These are phyloP conservation scores for Fusarium hostae DNA, from an alignment of 2,329 filamentous ascomycete genomes.

Conservation along the genomic window DNA sequence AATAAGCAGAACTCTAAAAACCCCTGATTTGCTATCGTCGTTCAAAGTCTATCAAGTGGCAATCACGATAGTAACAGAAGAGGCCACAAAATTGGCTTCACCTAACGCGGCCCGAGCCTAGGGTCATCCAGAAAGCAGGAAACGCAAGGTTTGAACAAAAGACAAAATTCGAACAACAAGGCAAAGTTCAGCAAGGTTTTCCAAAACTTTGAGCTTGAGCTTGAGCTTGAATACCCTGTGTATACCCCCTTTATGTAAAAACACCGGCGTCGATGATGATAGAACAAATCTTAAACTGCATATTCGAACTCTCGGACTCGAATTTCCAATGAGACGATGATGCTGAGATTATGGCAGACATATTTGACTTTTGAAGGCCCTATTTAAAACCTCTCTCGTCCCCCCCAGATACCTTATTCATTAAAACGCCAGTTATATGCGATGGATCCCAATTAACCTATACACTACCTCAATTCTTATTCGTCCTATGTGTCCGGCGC, in stretches of 20 bases:
- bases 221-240: constrained; percentile 2
- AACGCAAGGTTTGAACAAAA: neutral
- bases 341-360: constrained; percentile 1
- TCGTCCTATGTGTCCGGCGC: neutral
- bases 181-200: neutral
- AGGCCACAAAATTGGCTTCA: constrained; percentile 4
- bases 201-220: constrained; percentile 27
- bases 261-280: constrained; percentile 5
- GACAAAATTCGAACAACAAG: neutral
- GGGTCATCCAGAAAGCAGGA: neutral
- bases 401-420: neutral
- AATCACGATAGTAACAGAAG: neutral
- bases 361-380: neutral
- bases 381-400: neutral
- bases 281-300: constrained; percentile 10
- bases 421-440: constrained; percentile 20
- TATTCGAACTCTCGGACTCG: neutral
- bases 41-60: neutral
- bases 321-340: neutral
- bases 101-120: neutral
- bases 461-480: neutral
- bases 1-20: constrained; percentile 45
- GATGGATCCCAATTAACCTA: neutral
- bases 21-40: constrained; percentile 5
- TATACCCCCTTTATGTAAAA: constrained; percentile 15